Base-by-base conservation (phyloP, 192 early-diverging fungal genomes). In the Dimargaris cristalligena region DNA sequence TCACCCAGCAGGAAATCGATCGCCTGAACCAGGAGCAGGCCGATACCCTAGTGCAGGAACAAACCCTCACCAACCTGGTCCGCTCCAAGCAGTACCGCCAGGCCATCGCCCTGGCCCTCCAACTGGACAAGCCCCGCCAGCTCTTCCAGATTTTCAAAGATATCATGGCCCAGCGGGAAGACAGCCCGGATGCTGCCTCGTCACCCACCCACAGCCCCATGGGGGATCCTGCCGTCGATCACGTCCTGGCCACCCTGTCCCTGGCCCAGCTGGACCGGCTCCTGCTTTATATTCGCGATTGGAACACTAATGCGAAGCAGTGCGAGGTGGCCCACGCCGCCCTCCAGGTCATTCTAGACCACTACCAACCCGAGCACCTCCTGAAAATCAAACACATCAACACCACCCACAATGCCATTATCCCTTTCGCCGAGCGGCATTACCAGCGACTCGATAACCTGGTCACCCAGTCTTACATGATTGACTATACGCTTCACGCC, bases 391-490 rank as follows among this genome's bases (percentile, higher is more conserved):
- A 84, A 4, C 82, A 84, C 29, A 80, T 83, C 34, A 92, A 91
- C 70, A 87, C 91, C 55, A 60, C 94, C 41, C 71, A 94, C 34
- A 82, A 94, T 25, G 84, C 83, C 23, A 64, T 97, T 30, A 59
- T 90, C 45, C 83, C 92, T 28, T 99, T 96, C 66, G 87, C 90
- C 20, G 89, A 97, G 59, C 83, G 93, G 38, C 92, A 97, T 68
- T 90, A 85, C 66, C 75, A 79, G 57, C 81, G 88, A 35, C 72
- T 91, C 0, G 87, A 92, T 61, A 69, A 75, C 46, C 52, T 91
- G 35, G 62, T 94, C 30, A 89, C 84, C 2, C 75, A 85, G 66
- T 91, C 86, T 45, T 90, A 82, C 64, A 79, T 96, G 26, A 70
- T 96, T 48, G 90, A 92, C 66, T 92, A 90, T 61, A 92, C 89